Conservation (phyloP, 305 asterid genomes). For the Rubia tinctorum region DNA sequence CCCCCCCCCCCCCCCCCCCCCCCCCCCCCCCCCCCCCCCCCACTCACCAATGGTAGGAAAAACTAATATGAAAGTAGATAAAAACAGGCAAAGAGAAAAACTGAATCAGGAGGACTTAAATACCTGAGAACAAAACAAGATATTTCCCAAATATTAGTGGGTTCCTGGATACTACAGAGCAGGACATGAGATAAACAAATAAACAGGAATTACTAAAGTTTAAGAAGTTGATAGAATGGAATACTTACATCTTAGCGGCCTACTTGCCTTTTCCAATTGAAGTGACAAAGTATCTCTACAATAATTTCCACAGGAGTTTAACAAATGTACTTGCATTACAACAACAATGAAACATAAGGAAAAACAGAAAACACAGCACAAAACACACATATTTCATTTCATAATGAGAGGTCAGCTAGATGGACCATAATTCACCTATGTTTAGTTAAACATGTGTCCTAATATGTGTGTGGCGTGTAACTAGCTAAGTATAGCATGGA, state of each 20-base stretch:
- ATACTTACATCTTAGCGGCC: slow-evolving; percentile 76
- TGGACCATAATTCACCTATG: background rate
- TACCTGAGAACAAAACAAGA: background rate
- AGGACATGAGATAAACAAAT: background rate
- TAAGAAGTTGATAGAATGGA: background rate
- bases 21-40: too few relatives aligned
- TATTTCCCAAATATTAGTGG: background rate
- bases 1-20: too few relatives aligned
- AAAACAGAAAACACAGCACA: background rate
- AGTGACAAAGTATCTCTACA: slow-evolving; percentile 71
- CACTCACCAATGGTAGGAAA: too few relatives aligned
- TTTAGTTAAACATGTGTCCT: background rate
- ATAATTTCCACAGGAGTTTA: slow-evolving; percentile 19
- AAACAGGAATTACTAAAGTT: background rate
- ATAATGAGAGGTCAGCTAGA: background rate
- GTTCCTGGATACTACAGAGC: background rate
- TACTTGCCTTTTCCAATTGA: slow-evolving; percentile 76
- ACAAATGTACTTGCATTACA: slow-evolving; percentile 2
- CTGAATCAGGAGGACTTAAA: background rate
- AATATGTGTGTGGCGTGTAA: too few relatives aligned
- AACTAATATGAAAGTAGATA: background rate
- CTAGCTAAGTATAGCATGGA: too few relatives aligned
- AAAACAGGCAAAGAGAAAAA: background rate
- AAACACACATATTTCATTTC: background rate
- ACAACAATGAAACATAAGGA: background rate